Percentiles rank a stretch among this genome's conserved stretches.
Evolutionary conservation across 805 yeast species (phyloP).

Genomic region (Hanseniaspora nectarophila): DNA sequence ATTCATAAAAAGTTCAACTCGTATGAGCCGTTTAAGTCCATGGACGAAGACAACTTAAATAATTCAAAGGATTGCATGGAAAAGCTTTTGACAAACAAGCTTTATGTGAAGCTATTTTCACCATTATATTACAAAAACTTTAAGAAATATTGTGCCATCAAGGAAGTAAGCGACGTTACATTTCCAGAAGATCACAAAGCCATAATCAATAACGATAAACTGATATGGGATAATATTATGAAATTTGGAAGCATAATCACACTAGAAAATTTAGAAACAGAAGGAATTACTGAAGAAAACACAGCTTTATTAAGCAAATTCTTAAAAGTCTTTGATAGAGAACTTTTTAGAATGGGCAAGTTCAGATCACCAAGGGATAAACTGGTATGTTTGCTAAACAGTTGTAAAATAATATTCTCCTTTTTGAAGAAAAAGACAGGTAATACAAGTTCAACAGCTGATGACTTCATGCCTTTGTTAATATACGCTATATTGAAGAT

Average conservation of each 20-base stretch:
- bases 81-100: constrained; percentile 77
- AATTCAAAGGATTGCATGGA: constrained; percentile 87
- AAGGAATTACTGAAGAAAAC: constrained; percentile 21
- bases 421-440: constrained; percentile 47
- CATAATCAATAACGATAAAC: constrained; percentile 52
- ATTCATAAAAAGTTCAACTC: constrained; percentile 49
- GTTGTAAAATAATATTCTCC: constrained; percentile 87
- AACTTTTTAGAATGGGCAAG: constrained; percentile 62
- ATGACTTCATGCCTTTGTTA: constrained; percentile 79
- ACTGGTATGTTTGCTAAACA: constrained; percentile 76
- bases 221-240: constrained; percentile 40
- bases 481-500: constrained; percentile 62
- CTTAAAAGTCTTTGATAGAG: constrained; percentile 55
- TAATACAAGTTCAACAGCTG: constrained; percentile 73
- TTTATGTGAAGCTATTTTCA: constrained; percentile 67
- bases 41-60: constrained; percentile 47
- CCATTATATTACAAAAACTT: constrained; percentile 34
- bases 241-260: constrained; percentile 56
- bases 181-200: constrained; percentile 45
- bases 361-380: constrained; percentile 93
- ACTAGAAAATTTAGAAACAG: constrained; percentile 69
- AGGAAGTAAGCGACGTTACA: constrained; percentile 31
- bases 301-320: constrained; percentile 36
- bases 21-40: constrained; percentile 61
- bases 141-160: constrained; percentile 20